Base-by-base conservation (phyloP, 2,329 filamentous ascomycete species). In the Trichophyton rubrum region DNA sequence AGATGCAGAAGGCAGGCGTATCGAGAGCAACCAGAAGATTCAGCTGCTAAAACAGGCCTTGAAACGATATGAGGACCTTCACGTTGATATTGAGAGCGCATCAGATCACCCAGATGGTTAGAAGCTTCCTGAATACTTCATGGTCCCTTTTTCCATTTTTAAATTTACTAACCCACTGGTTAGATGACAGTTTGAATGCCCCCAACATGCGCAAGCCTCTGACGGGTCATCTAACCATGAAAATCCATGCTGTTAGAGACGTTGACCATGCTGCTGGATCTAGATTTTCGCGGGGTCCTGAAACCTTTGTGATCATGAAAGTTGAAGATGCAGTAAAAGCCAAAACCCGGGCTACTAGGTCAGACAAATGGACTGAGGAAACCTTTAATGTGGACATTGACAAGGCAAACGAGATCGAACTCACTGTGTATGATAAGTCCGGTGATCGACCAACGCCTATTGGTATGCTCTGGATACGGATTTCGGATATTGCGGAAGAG, bases 1-100 rank as follows among this genome's bases (percentile, higher is more conserved):
- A 61, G 93, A 99, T 74, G 93, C 93, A 47, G 90, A 95, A 68
- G 89, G 87, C 57, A 85, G 90, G 70, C 84, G 88, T 61, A 87
- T 95, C 63, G 93, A 99, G 77, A 97, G 92, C 77, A 96, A 91
- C 73, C 92, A 97, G 74, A 99, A 99, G 78, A 96, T 99, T 56
- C 86, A 96, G 68, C 81, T 99, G 64, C 79, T 99, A 66, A 96
- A 95, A 77, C 91, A 97, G 77, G 91, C 93, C 56, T 80, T 99
- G 71, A 95, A 96, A 77, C 82, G 92, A 81, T 99, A 99, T 69
- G 92, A 96, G 73, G 93, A 97, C 74, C 82, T 99, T 59, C 92
- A 99, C 70, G 90, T 99, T 63, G 92, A 96, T 70, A 87, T 95
- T 69, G 90, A 96, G 66, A 80, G 77, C 67, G 81, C 82, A 3